Base-by-base conservation (phyloP, 441 rosid species). In the Rhodomyrtus psidioides region DNA sequence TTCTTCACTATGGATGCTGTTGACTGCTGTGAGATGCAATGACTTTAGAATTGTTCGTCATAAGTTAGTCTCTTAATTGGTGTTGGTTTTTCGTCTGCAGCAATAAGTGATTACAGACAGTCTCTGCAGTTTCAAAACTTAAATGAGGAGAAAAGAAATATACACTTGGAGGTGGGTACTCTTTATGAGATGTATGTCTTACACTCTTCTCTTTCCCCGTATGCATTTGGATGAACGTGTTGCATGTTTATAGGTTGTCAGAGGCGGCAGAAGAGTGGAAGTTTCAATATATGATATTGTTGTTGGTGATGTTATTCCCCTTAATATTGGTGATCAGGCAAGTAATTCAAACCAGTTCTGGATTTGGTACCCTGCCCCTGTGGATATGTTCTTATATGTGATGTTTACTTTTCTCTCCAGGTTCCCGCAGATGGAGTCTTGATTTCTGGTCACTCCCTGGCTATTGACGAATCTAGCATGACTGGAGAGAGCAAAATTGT, bases 401-500 rank as follows among this genome's bases (percentile, higher is more conserved):
- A 44, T 75, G 60, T 58, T 53, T 44, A 27, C 70, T 83, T 28
- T 76, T 60, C 84, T 88, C 76, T 81, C 17, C 87, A 96, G 99
- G 99, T 97, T 53, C 99, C 99, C 86, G 99, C 99, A 83, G 99
- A 97, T 89, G 99, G 99, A 90, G 90, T 96, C 86, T 53, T 96
- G 88, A 92, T 96, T 86, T 87, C 89, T 86, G 97, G 98, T 42
- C 97, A 94, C 90, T 96, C 99, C 55, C 93, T 97, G 85, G 91
- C 97, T 9, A 90, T 96, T 87, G 99, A 97, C 86, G 99, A 97
- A 93, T 97, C 99, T 55, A 97, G 99, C 95, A 97, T 97, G 99
- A 97, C 99, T 14, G 99, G 99, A 86, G 99, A 97, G 91, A 98
- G 99, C 94, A 95, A 96, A 91, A 94, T 94, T 85, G 99, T 96